Conservation (phyloP, 2,329 filamentous ascomycete species). For the Ophiostoma himal-ulmi region DNA sequence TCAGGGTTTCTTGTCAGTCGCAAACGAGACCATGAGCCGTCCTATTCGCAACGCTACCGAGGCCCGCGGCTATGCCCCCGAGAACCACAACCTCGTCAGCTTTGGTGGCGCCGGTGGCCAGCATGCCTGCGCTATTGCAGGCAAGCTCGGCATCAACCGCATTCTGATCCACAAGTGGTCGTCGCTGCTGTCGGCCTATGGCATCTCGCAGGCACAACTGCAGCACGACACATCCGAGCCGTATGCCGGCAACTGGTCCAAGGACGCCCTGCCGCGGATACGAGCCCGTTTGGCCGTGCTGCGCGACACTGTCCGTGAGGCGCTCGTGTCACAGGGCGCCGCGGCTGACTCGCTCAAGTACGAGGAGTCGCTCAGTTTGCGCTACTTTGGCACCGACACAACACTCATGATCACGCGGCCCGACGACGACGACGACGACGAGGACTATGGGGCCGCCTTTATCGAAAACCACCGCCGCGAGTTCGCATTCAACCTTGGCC, state of each 20-base stretch:
- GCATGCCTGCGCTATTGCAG: slow-evolving; percentile 80
- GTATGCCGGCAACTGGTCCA: slow-evolving; percentile 11
- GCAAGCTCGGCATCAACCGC: slow-evolving; percentile 74
- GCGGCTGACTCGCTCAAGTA: background rate
- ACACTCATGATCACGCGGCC: slow-evolving; percentile 73
- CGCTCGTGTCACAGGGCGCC: slow-evolving; percentile 40
- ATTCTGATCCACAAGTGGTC: slow-evolving; percentile 83
- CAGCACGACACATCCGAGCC: slow-evolving; percentile 14
- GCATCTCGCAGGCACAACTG: slow-evolving; percentile 68
- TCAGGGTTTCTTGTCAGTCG: slow-evolving; percentile 56
- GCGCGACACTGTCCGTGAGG: slow-evolving; percentile 63
- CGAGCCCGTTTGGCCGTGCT: slow-evolving; percentile 45
- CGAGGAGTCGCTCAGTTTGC: slow-evolving; percentile 62
- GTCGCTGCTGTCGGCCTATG: slow-evolving; percentile 82
- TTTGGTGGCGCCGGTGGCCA: slow-evolving; percentile 91
- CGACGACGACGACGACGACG: slow-evolving; percentile 56
- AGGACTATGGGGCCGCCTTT: slow-evolving; percentile 79
- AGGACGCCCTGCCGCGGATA: slow-evolving; percentile 2
- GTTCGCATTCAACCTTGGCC: slow-evolving; percentile 82
- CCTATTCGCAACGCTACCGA: slow-evolving; percentile 87
- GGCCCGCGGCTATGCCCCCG: slow-evolving; percentile 87
- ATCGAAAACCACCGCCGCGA: slow-evolving; percentile 83
- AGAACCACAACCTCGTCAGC: slow-evolving; percentile 76
- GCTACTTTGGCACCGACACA: slow-evolving; percentile 84
- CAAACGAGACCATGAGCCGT: slow-evolving; percentile 65